Evolutionary conservation across 768 basidiomycete species (phyloP), one percentile per base, ranked within the genome.

Genomic region (Pleurotus djamor): DNA sequence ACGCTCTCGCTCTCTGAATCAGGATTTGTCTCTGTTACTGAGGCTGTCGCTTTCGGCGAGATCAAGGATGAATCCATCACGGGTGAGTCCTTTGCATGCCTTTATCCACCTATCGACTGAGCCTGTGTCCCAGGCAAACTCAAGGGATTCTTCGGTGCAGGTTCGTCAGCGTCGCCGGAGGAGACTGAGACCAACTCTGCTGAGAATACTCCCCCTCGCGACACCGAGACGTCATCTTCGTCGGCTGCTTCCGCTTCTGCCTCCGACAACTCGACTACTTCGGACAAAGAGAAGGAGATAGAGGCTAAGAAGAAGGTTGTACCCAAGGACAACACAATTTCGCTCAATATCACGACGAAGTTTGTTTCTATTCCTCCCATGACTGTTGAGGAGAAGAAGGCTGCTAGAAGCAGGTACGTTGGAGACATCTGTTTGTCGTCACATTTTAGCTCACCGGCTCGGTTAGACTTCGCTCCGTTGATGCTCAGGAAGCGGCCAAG

Each of bases 1-100:
- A 93, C 91, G 0, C 73, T 98, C 52, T 76, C 84, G 32, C 78
- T 98, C 43, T 92, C 92, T 41, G 92, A 95, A 54, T 92, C 92
- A 52, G 94, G 95, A 5, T 89, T 98, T 66, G 77, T 93, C 4
- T 86, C 88, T 2, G 86, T 94, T 37, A 81, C 85, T 12, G 90
- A 92, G 58, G 96, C 93, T 0, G 67, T 94, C 44, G 85, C 87
- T 4, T 86, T 83, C 59, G 93, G 89, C 6, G 91, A 94, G 65
- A 81, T 91, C 67, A 94, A 91, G 69, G 87, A 91, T 63, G 90
- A 92, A 13, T 88, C 87, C 21, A 71, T 94, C 48, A 77, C 87
- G 59, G 91, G 91, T 89, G 64, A 58, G 81, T 66, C 17, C 44
- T 9, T 21, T 38, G 48, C 16, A 5, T 10, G 44, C 48, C 37